Evolutionary conservation across 208 protist species (phyloP), one percentile per base, ranked within the genome.

Genomic region (Wallacemonas sp.): DNA sequence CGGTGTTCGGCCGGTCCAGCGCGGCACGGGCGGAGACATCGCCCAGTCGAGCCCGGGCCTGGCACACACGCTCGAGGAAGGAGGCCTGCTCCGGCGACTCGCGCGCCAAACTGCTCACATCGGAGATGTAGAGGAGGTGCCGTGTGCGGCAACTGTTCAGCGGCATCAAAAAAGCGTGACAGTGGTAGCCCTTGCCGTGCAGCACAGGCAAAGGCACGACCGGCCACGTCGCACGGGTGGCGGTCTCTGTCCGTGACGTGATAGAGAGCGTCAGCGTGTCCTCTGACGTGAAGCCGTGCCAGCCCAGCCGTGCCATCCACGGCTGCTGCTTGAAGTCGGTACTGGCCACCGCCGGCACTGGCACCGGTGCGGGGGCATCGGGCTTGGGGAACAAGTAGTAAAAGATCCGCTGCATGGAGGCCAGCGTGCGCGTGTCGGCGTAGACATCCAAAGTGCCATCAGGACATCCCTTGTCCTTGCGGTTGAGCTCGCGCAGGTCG

Each of bases 401-500:
- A 65, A 83, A 89, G 2, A 72, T 48, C 10, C 72, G 66, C 20
- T 72, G 41, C 67, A 82, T 77, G 12, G 55, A 69, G 4, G 16
- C 16, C n/a, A 79, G 25, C 3, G 82, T 89, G 8, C 48, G 45
- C n/a, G 7, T 55, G 57, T 89, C 82, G 1, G 70, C 76, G 55
- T 64, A 76, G 3, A 89, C 74, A 22, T 59, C 52, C 12, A 59
- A n/a, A 41, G 1, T 29, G 32, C 52, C 52, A 29, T 41, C 52
- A n/a, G 55, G 49, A 26, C 70, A 65, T 1, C 72, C 36, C 29
- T 29, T 36, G 48, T 77, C 79, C 8, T 20, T 11, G 2, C 76
- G 72, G 33, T 74, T 77, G 61, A 84, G 79, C 66, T 94, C 89
- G 12, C 88, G 74, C 20, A 94, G 66, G 65, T 94, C 88, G 57